Evolutionary conservation across 257 asterid species (phyloP).

Genomic region (Solanum pinnatisectum): DNA sequence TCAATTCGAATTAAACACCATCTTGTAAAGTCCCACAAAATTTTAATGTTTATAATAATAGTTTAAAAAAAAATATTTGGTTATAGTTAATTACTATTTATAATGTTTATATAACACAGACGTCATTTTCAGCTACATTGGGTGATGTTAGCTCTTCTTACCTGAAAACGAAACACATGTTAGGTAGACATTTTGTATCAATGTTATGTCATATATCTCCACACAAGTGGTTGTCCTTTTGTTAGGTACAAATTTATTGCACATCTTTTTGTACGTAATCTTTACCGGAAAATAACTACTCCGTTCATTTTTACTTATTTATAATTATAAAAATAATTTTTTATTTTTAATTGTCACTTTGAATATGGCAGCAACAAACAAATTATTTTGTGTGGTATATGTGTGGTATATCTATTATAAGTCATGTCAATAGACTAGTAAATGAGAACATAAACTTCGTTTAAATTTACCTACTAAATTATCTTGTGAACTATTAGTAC

Average conservation of each 20-base stretch:
- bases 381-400: no score
- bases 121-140: background rate
- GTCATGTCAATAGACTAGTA: no score
- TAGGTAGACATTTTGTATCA: background rate
- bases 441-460: no score
- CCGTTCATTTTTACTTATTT: background rate
- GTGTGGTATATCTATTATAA: no score
- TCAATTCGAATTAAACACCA: no score
- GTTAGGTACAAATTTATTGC: background rate
- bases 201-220: background rate
- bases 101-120: background rate
- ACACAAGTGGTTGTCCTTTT: background rate
- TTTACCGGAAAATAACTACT: background rate
- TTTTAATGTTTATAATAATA: no score
- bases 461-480: background rate
- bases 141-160: background rate
- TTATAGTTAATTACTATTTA: background rate
- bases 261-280: background rate
- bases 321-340: background rate
- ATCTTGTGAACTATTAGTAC: background rate
- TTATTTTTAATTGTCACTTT: no score
- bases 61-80: background rate
- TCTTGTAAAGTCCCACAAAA: no score
- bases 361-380: no score
- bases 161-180: background rate